Percentiles rank a stretch among this genome's conserved stretches.
Conservation (phyloP, 2,329 filamentous ascomycete genomes). For the Exophiala bonariae region DNA sequence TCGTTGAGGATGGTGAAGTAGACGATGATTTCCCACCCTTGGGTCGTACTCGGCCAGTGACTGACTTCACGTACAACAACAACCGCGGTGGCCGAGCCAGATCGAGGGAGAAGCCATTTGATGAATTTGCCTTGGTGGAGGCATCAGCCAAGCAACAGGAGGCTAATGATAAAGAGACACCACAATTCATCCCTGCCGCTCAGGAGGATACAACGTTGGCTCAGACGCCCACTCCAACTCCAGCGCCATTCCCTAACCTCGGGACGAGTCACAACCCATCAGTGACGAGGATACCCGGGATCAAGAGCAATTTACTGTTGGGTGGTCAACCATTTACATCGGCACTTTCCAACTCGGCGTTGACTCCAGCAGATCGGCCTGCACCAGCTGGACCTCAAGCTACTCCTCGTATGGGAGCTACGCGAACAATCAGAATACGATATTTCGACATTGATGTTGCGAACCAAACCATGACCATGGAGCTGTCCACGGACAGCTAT, state of each 20-base stretch:
- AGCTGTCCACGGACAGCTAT: constrained; percentile 65
- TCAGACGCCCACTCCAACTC: constrained; percentile 27
- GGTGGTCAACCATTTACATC: constrained; percentile 46
- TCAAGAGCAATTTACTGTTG: constrained; percentile 41
- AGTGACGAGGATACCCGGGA: constrained; percentile 21
- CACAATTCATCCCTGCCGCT: constrained; percentile 44
- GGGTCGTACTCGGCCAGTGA: constrained; percentile 56
- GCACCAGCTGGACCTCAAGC: constrained; percentile 44
- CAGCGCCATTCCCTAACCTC: constrained; percentile 23
- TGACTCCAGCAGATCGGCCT: constrained; percentile 48
- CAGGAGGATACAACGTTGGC: constrained; percentile 33
- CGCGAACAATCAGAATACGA: constrained; percentile 60
- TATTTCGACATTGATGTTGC: constrained; percentile 62
- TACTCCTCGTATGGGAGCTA: constrained; percentile 57
- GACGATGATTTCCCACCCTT: constrained; percentile 66
- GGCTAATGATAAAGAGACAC: constrained; percentile 60
- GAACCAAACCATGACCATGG: constrained; percentile 52
- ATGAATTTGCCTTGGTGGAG: constrained; percentile 66
- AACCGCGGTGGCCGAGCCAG: constrained; percentile 60
- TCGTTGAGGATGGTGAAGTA: constrained; percentile 68
- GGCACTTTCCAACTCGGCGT: constrained; percentile 44
- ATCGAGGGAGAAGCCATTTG: constrained; percentile 63
- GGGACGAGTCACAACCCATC: constrained; percentile 5
- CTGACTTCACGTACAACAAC: constrained; percentile 68
- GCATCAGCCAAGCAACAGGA: constrained; percentile 56